These are phyloP conservation scores for Camelina sativa DNA, from an alignment of 345 rosid species.

Conservation along the genomic window DNA sequence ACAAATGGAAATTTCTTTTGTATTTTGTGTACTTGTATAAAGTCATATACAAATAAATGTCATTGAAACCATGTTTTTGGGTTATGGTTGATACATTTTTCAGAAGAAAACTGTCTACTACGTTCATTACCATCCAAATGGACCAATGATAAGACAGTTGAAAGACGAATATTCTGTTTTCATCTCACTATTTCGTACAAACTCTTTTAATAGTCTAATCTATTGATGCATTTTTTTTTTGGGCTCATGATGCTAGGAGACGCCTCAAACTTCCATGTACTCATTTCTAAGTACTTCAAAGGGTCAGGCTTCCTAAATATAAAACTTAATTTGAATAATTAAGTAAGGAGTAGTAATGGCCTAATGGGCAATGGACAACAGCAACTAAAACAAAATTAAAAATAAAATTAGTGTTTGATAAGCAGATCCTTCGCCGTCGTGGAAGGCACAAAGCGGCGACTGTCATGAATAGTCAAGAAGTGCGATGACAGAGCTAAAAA, in stretches of 20 bases:
- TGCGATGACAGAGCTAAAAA: constrained; percentile 20
- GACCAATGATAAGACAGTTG: neutral
- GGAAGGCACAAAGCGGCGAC: constrained; percentile 32
- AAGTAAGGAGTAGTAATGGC: neutral
- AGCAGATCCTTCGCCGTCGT: constrained; percentile 25
- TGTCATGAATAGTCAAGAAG: constrained; percentile 17
- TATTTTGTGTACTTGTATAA: neutral
- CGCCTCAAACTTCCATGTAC: neutral
- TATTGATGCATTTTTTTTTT: neutral
- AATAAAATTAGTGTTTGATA: neutral
- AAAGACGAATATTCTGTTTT: neutral
- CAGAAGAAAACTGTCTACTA: neutral
- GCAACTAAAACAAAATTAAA: neutral
- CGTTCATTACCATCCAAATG: neutral
- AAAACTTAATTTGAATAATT: neutral
- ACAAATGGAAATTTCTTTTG: neutral
- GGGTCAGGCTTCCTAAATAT: neutral
- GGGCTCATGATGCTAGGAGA: neutral
- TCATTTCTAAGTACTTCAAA: neutral
- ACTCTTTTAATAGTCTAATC: neutral
- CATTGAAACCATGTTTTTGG: neutral
- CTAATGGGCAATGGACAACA: neutral
- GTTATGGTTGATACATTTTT: neutral
- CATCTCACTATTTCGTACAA: neutral
- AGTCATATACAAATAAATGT: neutral